Conservation (phyloP, 2,329 filamentous ascomycete species). For the Sarocladium kiliense region DNA sequence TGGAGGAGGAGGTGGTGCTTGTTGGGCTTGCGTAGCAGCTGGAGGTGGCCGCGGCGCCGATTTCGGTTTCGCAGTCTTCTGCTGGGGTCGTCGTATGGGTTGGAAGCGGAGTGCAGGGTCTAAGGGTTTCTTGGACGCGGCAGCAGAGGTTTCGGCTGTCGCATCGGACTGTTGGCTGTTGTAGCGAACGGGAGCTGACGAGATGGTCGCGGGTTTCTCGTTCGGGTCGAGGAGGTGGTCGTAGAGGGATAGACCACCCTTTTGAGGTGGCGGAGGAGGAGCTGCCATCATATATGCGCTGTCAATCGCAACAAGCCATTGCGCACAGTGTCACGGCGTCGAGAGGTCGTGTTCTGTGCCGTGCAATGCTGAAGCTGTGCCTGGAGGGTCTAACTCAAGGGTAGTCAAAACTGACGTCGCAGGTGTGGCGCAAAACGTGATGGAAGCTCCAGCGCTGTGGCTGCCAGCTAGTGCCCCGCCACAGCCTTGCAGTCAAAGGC, state of each 20-base stretch:
- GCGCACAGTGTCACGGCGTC: background rate
- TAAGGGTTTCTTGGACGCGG: conserved; percentile 53
- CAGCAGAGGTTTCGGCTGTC: conserved; percentile 29
- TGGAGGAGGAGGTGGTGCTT: conserved; percentile 18
- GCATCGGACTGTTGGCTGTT: conserved; percentile 42
- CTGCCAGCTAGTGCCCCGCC: conserved; percentile 2
- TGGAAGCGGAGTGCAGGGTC: conserved; percentile 73
- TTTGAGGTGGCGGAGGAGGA: conserved; percentile 23
- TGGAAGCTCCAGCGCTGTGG: background rate
- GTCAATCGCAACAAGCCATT: conserved; percentile 22
- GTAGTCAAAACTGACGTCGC: conserved; percentile 4
- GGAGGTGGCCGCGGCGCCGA: conserved; percentile 45
- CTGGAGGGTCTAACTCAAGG: background rate
- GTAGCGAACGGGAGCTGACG: conserved; percentile 70
- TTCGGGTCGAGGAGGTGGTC: conserved; percentile 71
- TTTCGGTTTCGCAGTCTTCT: conserved; percentile 56
- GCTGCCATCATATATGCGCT: conserved; percentile 25
- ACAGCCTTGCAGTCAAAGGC: background rate
- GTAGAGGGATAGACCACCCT: conserved; percentile 66
- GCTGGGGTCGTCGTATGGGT: conserved; percentile 73
- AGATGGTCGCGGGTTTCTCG: conserved; percentile 59
- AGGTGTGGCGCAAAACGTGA: background rate
- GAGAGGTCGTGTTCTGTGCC: background rate
- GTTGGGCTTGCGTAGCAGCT: conserved; percentile 20
- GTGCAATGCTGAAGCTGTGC: background rate